Evolutionary conservation across 257 asterid species (phyloP).

Genomic region (Haberlea rhodopensis): DNA sequence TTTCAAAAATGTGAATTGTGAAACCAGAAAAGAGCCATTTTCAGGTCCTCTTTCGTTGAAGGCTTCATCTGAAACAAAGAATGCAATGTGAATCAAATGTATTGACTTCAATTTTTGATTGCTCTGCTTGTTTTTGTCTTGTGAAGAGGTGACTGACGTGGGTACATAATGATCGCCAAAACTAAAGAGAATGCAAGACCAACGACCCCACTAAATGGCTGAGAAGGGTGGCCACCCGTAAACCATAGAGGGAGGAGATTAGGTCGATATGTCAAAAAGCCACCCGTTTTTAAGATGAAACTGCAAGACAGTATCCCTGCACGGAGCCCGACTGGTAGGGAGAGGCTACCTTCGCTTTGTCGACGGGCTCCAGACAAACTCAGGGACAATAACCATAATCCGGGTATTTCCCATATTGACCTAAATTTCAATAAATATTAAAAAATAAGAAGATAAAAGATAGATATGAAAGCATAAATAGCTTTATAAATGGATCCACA

Average conservation of each 20-base stretch:
- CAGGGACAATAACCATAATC: constrained; percentile 78
- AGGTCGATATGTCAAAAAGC: constrained; percentile 49
- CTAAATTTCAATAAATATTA: constrained; percentile 36
- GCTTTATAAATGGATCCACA: constrained; percentile 6
- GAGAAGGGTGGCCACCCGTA: constrained; percentile 62
- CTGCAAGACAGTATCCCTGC: constrained; percentile 71
- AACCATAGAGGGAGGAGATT: constrained; percentile 64
- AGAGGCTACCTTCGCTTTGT: constrained; percentile 73
- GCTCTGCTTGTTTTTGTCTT: constrained; percentile 33
- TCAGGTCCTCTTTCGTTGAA: constrained; percentile 20
- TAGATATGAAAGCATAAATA: neutral
- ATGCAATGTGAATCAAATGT: constrained; percentile 8
- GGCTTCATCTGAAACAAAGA: neutral
- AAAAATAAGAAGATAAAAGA: constrained; percentile 18
- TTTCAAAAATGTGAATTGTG: neutral
- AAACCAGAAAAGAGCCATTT: neutral
- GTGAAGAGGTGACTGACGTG: constrained; percentile 32
- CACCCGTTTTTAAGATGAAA: constrained; percentile 57
- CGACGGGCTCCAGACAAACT: constrained; percentile 75
- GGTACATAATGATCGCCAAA: constrained; percentile 59
- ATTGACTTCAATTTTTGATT: constrained; percentile 33
- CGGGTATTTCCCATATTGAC: constrained; percentile 79
- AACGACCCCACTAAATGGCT: constrained; percentile 83
- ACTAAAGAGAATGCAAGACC: constrained; percentile 58
- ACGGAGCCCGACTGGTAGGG: constrained; percentile 78